Base-by-base conservation (phyloP, 768 basidiomycete genomes). In the Pulveroboletus sp. region DNA sequence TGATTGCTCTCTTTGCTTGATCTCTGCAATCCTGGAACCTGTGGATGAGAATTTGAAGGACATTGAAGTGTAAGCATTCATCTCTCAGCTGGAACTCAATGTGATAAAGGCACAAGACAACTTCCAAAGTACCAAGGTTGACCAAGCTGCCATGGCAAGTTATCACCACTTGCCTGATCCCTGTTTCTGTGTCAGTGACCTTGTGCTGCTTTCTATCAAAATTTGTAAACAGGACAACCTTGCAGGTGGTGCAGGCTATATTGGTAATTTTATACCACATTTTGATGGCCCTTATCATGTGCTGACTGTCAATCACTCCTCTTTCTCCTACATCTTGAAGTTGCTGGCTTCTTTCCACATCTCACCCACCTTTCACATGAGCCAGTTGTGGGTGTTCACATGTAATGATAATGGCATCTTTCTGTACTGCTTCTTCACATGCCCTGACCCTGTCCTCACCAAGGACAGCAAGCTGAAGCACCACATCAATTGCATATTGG, bases 231-330 rank as follows among this genome's bases (percentile, higher is more conserved):
- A 14, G 2, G 38, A 39, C 2, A 23, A 39, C 11, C 23, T 39
- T 12, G 12, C 12, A 12, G 27, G 27, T n/a, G 12, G 27, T 6
- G 6, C 70, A 0, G n/a, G n/a, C n/a, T n/a, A n/a, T n/a, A n/a
- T n/a, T n/a, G 72, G 70, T 0, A 78, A 78, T 40, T 75, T 76
- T 45, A 70, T 78, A 61, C 70, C 72, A 0, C 48, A 59, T 0
- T 70, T 41, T n/a, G 69, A 76, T 44, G 63, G 71, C 0, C 68
- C 64, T 0, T 70, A 59, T 43, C 39, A 6, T 0, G 49, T 77
- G 3, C 30, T 55, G 0, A 38, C 51, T 0, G 59, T 61, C 0
- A 39, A 65, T 17, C 30, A 39, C 0, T 43, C 47, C 1, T 45
- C 46, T 0, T 72, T 67, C 2, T 61, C 58, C 0, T 62, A 65